Base-by-base conservation (phyloP, 345 rosid genomes). In the Gynandropsis gynandra region DNA sequence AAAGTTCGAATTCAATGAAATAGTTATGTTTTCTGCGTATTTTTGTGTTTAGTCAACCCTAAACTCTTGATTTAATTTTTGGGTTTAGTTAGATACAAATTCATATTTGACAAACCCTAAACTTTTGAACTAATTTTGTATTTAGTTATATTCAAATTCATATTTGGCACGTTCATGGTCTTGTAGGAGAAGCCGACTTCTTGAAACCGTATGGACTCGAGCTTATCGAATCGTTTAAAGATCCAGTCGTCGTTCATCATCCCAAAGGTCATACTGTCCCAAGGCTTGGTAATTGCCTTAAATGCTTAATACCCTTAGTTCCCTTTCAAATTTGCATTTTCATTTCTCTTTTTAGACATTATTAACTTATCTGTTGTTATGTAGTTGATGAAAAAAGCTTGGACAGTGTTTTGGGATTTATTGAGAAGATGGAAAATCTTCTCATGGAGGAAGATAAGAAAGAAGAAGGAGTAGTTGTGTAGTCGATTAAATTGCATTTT, bases 221-320 rank as follows among this genome's bases (percentile, higher is more conserved):
- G 57, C 79, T 80, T 6, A 4, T 80, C 54, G 68, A 74, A 58
- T 53, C 59, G 0, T 83, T 39, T 43, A 71, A 44, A 17, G 80
- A 83, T 9, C 81, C 83, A 10, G 59, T 76, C 11, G 53, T 78
- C 10, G 58, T 83, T 59, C 63, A 73, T 45, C 93, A 83, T 52
- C 93, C 85, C 21, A 76, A 78, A 45, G 93, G 93, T 48, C 93
- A 83, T 61, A 80, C 93, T 0, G 53, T 80, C 12, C 93, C 93
- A 0, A 76, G 85, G 48, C 76, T 83, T 17, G 87, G 93, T 82
- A 72, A 47, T 9, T n/a, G n/a, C n/a, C n/a, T n/a, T n/a, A n/a
- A n/a, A n/a, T n/a, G n/a, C 37, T 45, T 16, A 48, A 9, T 9
- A 20, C n/a, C 5, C 11, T 11, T 17, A 8, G 13, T 47, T 16